Percentiles rank a stretch among this genome's conserved stretches.
phyloP scores from a whole-genome alignment of 441 rosid species.

The Eruca vesicaria region DNA sequence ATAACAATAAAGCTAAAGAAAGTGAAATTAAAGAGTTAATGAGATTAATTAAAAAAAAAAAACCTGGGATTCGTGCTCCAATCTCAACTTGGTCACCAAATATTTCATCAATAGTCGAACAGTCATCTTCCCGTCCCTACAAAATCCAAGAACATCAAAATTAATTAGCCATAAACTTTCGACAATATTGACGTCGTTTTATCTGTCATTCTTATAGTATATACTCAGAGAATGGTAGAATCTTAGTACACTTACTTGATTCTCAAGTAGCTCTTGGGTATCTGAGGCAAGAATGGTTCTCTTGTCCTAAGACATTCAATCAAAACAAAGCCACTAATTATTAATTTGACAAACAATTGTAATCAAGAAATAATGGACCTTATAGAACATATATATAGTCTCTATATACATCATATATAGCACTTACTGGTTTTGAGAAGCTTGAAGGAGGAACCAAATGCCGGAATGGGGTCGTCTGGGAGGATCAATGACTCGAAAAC shows the following conservation, averaged over 20 bases:
- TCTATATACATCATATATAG: not conserved
- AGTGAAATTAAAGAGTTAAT: slow-evolving; percentile 1
- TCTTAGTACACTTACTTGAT: slow-evolving; percentile 65
- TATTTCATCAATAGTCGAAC: slow-evolving; percentile 89
- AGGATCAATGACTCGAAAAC: slow-evolving; percentile 73
- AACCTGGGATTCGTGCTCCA: slow-evolving; percentile 98
- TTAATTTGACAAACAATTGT: not conserved
- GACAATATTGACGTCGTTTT: slow-evolving; percentile 5
- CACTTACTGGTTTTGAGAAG: slow-evolving; percentile 91
- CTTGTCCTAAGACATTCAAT: slow-evolving; percentile 47
- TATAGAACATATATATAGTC: not conserved
- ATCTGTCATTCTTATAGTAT: not conserved
- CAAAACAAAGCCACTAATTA: not conserved
- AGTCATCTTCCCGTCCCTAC: slow-evolving; percentile 97
- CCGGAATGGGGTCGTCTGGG: slow-evolving; percentile 84
- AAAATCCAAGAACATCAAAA: slow-evolving; percentile 26
- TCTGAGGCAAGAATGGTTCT: slow-evolving; percentile 92
- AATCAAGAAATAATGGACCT: not conserved
- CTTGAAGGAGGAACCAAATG: slow-evolving; percentile 91
- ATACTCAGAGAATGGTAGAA: not conserved
- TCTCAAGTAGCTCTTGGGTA: slow-evolving; percentile 92
- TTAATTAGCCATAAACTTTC: slow-evolving; percentile 7
- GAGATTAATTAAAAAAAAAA: slow-evolving; percentile 25
- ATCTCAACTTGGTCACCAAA: slow-evolving; percentile 87
- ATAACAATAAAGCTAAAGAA: slow-evolving; percentile 20